A percentile compares a stretch with the other conserved stretches of the same genome.
phyloP scores from a whole-genome alignment of 371 early-diverging fungal species.

The Rhizomucor pusillus region DNA sequence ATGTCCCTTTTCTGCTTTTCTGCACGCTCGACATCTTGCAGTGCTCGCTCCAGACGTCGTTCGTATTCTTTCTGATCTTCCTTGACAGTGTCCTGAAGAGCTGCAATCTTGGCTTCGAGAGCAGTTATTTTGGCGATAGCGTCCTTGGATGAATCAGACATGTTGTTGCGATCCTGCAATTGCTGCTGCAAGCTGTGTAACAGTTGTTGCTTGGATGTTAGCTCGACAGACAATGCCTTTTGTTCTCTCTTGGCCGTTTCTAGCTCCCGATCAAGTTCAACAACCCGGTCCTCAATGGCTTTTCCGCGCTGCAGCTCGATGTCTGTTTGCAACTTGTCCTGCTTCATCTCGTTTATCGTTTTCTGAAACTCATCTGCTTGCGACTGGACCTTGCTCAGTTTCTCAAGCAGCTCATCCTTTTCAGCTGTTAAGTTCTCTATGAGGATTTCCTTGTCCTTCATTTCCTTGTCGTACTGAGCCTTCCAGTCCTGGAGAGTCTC shows the following conservation, averaged over 20 bases:
- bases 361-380: background rate
- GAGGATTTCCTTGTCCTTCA: slow-evolving; percentile 9
- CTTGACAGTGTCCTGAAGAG: background rate
- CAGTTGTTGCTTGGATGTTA: background rate
- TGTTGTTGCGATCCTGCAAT: background rate
- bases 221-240: background rate
- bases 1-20: slow-evolving; percentile 1
- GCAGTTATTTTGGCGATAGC: background rate
- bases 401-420: slow-evolving; percentile 6
- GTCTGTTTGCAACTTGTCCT: background rate
- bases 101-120: background rate
- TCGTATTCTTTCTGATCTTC: slow-evolving; percentile 9
- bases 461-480: slow-evolving; percentile 1
- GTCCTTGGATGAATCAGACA: too few species aligned
- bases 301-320: slow-evolving; percentile 6
- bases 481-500: background rate
- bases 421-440: slow-evolving; percentile 7
- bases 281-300: slow-evolving; percentile 17
- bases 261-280: slow-evolving; percentile 19
- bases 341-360: background rate
- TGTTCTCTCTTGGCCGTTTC: background rate
- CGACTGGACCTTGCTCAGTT: background rate
- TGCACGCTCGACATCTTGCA: slow-evolving; percentile 8
- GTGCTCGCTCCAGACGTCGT: slow-evolving; percentile 6
- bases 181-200: background rate